phyloP scores from a whole-genome alignment of 805 yeast genomes.

The Candida coquimbonensis region DNA sequence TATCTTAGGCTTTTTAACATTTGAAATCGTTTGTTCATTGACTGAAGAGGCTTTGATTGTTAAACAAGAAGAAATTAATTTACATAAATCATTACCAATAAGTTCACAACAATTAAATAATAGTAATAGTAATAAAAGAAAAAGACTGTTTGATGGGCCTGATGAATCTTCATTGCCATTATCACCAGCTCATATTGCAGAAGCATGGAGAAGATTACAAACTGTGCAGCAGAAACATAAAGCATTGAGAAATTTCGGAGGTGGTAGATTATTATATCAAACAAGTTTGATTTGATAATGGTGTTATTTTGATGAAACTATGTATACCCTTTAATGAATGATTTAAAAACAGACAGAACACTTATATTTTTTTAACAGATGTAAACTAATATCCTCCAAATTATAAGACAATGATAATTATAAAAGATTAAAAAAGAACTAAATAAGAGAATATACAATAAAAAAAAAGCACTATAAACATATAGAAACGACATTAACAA shows the following conservation, averaged over 20 bases:
- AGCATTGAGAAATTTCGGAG: slow-evolving; percentile 65
- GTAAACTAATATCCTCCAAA: too few species aligned
- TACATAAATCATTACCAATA: slow-evolving; percentile 25
- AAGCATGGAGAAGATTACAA: slow-evolving; percentile 84
- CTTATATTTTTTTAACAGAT: too few species aligned
- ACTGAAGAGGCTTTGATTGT: slow-evolving; percentile 88
- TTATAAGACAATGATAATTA: too few species aligned
- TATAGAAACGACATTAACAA: not conserved
- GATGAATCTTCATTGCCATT: slow-evolving; percentile 78
- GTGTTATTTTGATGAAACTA: too few species aligned
- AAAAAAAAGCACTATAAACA: not conserved
- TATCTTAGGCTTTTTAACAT: slow-evolving; percentile 88
- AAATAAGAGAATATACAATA: too few species aligned
- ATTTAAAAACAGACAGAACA: too few species aligned
- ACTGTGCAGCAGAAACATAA: slow-evolving; percentile 46
- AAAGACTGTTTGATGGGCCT: slow-evolving; percentile 77
- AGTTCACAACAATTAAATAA: slow-evolving; percentile 9
- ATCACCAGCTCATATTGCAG: slow-evolving; percentile 72
- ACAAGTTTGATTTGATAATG: slow-evolving; percentile 27
- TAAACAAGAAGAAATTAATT: slow-evolving; percentile 57
- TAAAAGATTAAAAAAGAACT: too few species aligned
- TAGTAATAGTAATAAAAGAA: slow-evolving; percentile 37
- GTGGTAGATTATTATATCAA: slow-evolving; percentile 29
- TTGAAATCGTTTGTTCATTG: slow-evolving; percentile 90
- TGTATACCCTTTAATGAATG: too few species aligned